Evolutionary conservation across 2,329 filamentous ascomycete genomes (phyloP), one percentile per base, ranked within the genome.

Genomic region (Scortechinia acanthostroma): DNA sequence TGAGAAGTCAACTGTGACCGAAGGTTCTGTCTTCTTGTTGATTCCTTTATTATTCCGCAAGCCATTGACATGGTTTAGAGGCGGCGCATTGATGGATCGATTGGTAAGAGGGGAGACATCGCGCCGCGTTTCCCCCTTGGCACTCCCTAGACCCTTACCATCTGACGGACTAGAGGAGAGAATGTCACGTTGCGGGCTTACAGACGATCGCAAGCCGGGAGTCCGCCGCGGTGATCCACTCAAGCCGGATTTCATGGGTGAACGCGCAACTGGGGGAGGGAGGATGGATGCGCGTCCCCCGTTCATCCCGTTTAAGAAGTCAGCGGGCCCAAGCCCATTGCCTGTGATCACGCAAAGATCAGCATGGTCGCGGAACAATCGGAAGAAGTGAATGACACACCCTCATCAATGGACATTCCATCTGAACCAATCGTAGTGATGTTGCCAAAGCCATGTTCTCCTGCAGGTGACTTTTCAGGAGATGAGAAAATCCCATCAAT

Each of bases 401-500:
- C 35, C 17, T 40, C 35, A 17, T 40, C 35, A 10, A 40, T 40
- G 14, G 76, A 0, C 73, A 72, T 58, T 52, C 73, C 55, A 50
- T 69, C 56, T 13, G 60, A 53, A 10, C 58, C 53, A 30, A 62
- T 50, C 21, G 55, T 51, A 13, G 62, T 59, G 3, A 57, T 53
- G 6, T 57, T 54, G n/a, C 59, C 55, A 42, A 53, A 48, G 22
- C 54, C 50, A 49, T 55, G 49, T 42, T 54, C 47, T 13, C 54
- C 65, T 55, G 56, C 58, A 65, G 58, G 74, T 45, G 63, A 66
- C 55, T 83, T 86, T 52, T 80, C 77, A 14, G 91, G 90, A 17
- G 91, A 95, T 5, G 91, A 96, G 63, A 95, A 95, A 52, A 97
- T 80, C 52, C 80, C 80, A 25, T 91, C 87, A 47, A 95, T 76